phyloP scores from a whole-genome alignment of 2,329 filamentous ascomycete species.

The Penicillium sclerotigenum region DNA sequence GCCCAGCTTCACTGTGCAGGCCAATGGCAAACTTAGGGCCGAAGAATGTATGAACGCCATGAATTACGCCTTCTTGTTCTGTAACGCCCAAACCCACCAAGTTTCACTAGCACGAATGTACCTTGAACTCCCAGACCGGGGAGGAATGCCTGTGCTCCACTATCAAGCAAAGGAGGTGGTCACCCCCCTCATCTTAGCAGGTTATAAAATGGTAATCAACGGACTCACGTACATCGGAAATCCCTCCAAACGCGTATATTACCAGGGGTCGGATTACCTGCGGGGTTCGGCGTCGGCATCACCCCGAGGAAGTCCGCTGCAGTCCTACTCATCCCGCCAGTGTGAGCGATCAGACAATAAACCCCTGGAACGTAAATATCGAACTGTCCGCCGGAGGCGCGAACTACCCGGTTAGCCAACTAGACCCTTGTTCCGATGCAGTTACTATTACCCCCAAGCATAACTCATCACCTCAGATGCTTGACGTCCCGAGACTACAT shows the following conservation, averaged over 20 bases:
- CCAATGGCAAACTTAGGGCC: slow-evolving; percentile 17
- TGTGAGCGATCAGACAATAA: neutral
- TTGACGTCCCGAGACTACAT: slow-evolving; percentile 19
- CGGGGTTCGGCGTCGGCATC: slow-evolving; percentile 10
- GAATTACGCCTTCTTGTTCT: slow-evolving; percentile 9
- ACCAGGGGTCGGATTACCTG: slow-evolving; percentile 1
- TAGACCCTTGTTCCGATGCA: neutral
- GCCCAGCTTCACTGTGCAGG: slow-evolving; percentile 29
- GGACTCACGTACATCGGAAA: slow-evolving; percentile 27
- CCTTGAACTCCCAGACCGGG: slow-evolving; percentile 46
- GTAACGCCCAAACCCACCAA: slow-evolving; percentile 4
- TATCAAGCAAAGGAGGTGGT: slow-evolving; percentile 34
- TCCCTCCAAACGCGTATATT: neutral
- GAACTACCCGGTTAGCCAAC: neutral
- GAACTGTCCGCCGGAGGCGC: neutral
- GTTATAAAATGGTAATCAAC: slow-evolving; percentile 42
- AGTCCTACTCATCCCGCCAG: slow-evolving; percentile 8
- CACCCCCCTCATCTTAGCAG: slow-evolving; percentile 38
- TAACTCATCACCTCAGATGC: neutral
- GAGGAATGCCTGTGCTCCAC: slow-evolving; percentile 29
- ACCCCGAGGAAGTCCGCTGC: neutral
- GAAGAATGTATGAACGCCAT: slow-evolving; percentile 2
- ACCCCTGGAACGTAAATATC: slow-evolving; percentile 11
- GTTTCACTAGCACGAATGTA: slow-evolving; percentile 31
- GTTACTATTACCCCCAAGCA: neutral